Base-by-base conservation (phyloP, 108 stramenopile species). In the Conticribra weissflogii region DNA sequence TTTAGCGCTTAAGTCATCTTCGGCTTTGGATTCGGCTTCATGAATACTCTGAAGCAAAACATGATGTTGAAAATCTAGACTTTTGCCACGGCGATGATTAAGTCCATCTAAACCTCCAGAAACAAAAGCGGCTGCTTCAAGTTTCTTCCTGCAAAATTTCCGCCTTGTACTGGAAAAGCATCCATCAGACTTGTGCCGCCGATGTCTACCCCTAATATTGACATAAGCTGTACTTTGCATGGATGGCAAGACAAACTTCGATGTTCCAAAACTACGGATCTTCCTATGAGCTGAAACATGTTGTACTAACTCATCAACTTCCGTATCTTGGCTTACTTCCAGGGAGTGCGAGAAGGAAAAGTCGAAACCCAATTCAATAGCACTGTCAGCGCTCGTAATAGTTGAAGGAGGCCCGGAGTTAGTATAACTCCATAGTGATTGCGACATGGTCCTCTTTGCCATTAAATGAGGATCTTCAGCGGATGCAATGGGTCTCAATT, bases 331-430 rank as follows among this genome's bases (percentile, higher is more conserved):
- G 50, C 50, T 51, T n/a, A 22, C 4, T 5, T 51, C 21, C 15
- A 51, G 21, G 15, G 50, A 31, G 32, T 0, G 22, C 16, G 30
- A 27, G 53, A 71, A 62, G 16, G 51, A 21, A 12, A 62, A 54
- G 5, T 71, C 70, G 46, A 71, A 71, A 29, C 62, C 70, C 27
- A 71, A 60, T 4, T 62, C 47, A 18, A 59, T 60, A 59, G 51
- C 58, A 21, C 48, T 41, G 1, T 49, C 19, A 0, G 29, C 68
- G 61, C 70, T 62, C 12, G 46, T 50, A 9, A 51, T 71, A 3
- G 49, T 62, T 7, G 53, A 62, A 22, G 70, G 58, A 7, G 70
- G 55, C 34, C 36, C 30, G 19, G 59, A 61, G 24, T 71, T 71
- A 18, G 70, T 71, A 29, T 71, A 71, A 1, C 53, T 54, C 41